phyloP scores from a whole-genome alignment of 805 yeast genomes.

The Ogataea parapolymorpha region DNA sequence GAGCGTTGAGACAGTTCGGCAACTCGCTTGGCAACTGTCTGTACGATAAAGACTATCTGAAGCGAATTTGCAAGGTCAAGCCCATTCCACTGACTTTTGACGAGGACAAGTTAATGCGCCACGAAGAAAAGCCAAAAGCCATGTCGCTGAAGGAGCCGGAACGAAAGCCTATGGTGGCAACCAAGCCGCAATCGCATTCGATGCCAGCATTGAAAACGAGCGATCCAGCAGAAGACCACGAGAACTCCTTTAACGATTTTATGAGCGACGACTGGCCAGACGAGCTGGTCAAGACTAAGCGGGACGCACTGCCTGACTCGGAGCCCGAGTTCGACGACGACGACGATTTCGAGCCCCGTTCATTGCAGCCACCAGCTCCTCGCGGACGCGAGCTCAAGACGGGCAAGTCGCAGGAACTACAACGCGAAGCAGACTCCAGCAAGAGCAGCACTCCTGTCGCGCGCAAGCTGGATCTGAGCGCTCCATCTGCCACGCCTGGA shows the following conservation, averaged over 20 bases:
- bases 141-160: constrained; percentile 10
- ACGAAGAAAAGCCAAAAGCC: constrained; percentile 15
- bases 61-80: constrained; percentile 44
- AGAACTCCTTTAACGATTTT: constrained; percentile 45
- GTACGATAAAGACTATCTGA: constrained; percentile 68
- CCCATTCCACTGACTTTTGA: constrained; percentile 30
- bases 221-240: constrained; percentile 23
- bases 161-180: constrained; percentile 2
- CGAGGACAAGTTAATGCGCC: constrained; percentile 32
- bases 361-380: constrained; percentile 8
- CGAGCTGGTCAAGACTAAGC: constrained; percentile 17
- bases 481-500: constrained; percentile 13
- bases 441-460: constrained; percentile 1
- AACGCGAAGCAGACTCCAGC: constrained; percentile 6
- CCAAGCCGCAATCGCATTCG: constrained; percentile 11
- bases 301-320: constrained; percentile 18
- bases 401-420: constrained; percentile 9
- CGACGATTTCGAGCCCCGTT: constrained; percentile 23
- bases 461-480: constrained; percentile 6
- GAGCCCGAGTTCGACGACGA: constrained; percentile 31
- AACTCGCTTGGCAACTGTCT: constrained; percentile 77
- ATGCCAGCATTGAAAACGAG: constrained; percentile 7
- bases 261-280: constrained; percentile 46
- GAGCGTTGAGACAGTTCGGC: constrained; percentile 78
- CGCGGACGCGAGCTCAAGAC: constrained; percentile 11